A percentile compares a stretch with the other conserved stretches of the same genome.
Evolutionary conservation across 148 eudicot genomes (phyloP).

Genomic region (Rhododendron henanense): DNA sequence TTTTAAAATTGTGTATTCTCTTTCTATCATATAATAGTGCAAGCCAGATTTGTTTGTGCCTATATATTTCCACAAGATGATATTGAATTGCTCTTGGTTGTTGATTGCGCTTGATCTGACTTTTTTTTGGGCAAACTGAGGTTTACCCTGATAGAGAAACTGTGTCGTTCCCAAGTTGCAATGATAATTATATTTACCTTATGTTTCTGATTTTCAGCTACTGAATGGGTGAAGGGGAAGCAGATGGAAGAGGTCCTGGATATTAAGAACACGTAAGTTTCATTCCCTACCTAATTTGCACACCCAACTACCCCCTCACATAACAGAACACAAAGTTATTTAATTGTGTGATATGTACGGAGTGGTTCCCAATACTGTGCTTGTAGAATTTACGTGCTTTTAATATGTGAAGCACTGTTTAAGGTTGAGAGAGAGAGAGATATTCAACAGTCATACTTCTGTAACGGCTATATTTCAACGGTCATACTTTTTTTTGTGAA

Average conservation of each 20-base stretch:
- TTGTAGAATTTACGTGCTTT: not conserved
- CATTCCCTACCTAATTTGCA: not conserved
- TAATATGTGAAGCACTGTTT: not conserved
- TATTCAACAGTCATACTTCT: no score
- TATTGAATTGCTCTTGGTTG: not conserved
- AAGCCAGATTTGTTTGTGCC: not conserved
- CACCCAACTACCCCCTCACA: not conserved
- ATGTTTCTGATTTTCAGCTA: constrained; percentile 52
- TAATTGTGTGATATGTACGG: not conserved
- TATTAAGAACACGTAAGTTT: constrained; percentile 86
- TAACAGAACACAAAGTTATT: not conserved
- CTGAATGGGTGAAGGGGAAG: constrained; percentile 95
- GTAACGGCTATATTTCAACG: no score
- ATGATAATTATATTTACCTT: not conserved
- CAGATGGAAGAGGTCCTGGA: constrained; percentile 82
- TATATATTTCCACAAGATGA: not conserved
- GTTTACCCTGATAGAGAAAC: not conserved
- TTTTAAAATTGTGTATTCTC: not conserved
- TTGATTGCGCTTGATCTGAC: not conserved
- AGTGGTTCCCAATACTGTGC: not conserved
- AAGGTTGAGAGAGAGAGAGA: not conserved
- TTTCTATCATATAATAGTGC: not conserved
- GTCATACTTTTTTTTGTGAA: no score
- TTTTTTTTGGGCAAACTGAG: not conserved
- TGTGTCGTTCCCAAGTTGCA: not conserved